Evolutionary conservation across 2,329 filamentous ascomycete genomes (phyloP), one percentile per base, ranked within the genome.

Genomic region (Botrytis fragariae): DNA sequence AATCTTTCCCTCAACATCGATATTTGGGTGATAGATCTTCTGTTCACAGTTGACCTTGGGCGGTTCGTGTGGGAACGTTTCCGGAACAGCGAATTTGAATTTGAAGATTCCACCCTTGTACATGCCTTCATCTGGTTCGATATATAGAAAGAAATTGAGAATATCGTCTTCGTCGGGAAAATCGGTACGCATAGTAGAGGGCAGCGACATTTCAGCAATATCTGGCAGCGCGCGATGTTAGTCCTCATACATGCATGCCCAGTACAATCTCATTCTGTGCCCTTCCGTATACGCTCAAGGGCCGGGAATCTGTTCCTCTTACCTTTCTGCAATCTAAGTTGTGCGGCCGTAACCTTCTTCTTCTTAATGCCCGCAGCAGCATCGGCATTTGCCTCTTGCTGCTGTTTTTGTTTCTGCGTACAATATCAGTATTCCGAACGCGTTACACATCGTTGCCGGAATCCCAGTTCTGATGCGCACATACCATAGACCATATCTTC

Each of bases 21-120:
- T 99, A 83, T 99, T 99, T 9, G 96, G 96, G 82, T 99, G 96
- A 85, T 99, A 99, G 79, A 99, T 98, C 87, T 97, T 98, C 84
- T 99, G 93, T 78, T 91, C 92, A 85, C 96, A 98, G 81, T 93
- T 96, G 79, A 99, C 96, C 84, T 98, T 98, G 32, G 96, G 96
- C 76, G 96, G 95, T 82, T 98, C 95, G 84, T 98, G 96, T 0
- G 96, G 96, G 84, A 97, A 99, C 85, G 93, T 96, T 81, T 95
- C 93, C 83, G 93, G 94, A 85, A 99, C 97, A 76, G 89, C 89
- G 84, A 99, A 98, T 77, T 89, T 92, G 83, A 99, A 99, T 74
- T 91, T 90, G 84, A 98, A 99, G 74, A 87, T 86, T 73, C 95
- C 95, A 78, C 90, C 90, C 81, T 95, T 94, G 88, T 99, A 99